Evolutionary conservation across 163 green algal genomes (phyloP).

Genomic region (Volvox carteri): DNA sequence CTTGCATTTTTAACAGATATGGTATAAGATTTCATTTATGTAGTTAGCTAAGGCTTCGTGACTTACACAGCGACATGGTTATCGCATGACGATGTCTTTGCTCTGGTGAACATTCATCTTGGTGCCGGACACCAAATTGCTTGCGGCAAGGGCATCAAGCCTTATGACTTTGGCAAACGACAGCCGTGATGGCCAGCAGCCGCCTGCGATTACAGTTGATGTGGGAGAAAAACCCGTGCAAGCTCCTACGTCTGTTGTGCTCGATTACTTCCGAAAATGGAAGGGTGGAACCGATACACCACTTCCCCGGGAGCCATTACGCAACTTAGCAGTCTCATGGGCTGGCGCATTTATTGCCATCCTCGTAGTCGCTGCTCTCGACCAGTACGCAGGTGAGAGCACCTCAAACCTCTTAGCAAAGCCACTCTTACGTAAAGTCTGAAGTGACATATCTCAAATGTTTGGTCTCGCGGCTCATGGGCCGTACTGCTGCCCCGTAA

Average conservation of each 20-base stretch:
- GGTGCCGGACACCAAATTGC: too few relatives aligned
- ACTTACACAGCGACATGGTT: too few relatives aligned
- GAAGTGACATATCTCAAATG: not conserved
- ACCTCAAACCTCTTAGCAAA: not conserved
- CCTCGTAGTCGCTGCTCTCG: not conserved
- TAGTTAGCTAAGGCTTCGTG: too few relatives aligned
- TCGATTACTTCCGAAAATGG: slow-evolving; percentile 14
- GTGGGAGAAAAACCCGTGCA: not conserved
- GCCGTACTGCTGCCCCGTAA: too few relatives aligned
- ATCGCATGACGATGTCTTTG: too few relatives aligned
- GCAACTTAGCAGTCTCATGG: not conserved
- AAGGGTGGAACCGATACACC: not conserved
- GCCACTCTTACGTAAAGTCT: not conserved
- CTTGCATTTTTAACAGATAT: too few relatives aligned
- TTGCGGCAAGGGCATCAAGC: too few relatives aligned
- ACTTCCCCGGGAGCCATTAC: not conserved
- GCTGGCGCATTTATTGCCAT: slow-evolving; percentile 19
- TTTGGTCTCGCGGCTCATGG: too few relatives aligned
- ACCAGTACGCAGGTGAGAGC: slow-evolving; percentile 32
- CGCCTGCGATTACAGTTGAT: not conserved
- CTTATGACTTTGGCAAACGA: not conserved
- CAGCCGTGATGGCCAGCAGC: not conserved
- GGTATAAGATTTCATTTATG: too few relatives aligned
- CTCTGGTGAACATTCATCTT: too few relatives aligned
- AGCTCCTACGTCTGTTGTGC: not conserved